Percentiles rank a stretch among this genome's conserved stretches.
These are phyloP conservation scores for Ascochyta koolunga DNA, from an alignment of 2,329 filamentous ascomycete genomes.

Conservation along the genomic window DNA sequence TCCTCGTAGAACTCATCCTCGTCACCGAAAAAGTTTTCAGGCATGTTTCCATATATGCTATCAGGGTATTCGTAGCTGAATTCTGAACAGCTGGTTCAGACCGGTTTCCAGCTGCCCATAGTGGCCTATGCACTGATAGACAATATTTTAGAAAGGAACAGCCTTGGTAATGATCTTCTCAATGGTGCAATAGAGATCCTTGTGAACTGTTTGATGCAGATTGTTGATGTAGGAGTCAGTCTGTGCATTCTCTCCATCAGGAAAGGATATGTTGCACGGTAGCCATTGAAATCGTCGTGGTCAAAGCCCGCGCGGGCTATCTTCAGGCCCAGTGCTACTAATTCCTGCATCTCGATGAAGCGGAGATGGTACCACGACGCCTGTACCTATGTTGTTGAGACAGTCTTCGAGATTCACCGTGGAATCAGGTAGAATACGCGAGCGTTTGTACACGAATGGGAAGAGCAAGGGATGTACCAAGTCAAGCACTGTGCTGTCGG, in stretches of 20 bases:
- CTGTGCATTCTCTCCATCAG: conserved; percentile 37
- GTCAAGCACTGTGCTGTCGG: conserved; percentile 55
- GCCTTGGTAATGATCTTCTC: conserved; percentile 26
- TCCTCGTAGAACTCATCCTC: conserved; percentile 1
- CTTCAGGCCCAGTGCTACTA: background rate
- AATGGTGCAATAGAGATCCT: conserved; percentile 22
- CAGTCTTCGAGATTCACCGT: conserved; percentile 21
- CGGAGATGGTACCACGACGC: conserved; percentile 11
- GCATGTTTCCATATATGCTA: background rate
- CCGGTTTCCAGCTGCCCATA: conserved; percentile 2
- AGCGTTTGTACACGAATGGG: conserved; percentile 60
- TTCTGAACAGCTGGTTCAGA: background rate
- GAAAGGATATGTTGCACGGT: conserved; percentile 55
- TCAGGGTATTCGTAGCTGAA: conserved; percentile 2
- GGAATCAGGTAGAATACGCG: conserved; percentile 18
- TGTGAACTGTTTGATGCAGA: conserved; percentile 51
- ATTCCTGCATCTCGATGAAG: background rate
- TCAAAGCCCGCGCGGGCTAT: conserved; percentile 11
- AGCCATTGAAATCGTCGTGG: conserved; percentile 55
- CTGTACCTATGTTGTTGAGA: conserved; percentile 12
- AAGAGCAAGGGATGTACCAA: conserved; percentile 69
- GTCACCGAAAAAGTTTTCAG: background rate
- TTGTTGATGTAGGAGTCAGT: conserved; percentile 60
- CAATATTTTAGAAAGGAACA: conserved; percentile 25
- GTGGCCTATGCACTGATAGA: background rate